Conservation (phyloP, 1,284 basidiomycete species). For the Fistulinella staudtii region DNA sequence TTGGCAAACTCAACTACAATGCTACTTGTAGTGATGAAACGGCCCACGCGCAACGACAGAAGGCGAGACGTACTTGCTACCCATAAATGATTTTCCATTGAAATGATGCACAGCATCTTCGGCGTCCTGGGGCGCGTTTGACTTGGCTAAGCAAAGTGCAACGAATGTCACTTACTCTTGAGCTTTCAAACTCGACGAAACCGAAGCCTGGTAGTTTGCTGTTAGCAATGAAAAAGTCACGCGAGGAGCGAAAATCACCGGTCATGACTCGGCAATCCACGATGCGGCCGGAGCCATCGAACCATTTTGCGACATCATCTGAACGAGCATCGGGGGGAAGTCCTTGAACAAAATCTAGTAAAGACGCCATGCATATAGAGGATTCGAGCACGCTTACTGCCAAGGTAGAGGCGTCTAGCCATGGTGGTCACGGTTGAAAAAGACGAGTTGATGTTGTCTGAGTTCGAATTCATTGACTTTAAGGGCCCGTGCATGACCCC, state of each 20-base stretch:
- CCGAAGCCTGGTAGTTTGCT: slow-evolving; percentile 61
- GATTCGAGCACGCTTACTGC: slow-evolving; percentile 50
- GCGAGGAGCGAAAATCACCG: slow-evolving; percentile 44
- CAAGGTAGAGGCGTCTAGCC: slow-evolving; percentile 80
- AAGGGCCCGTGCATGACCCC: slow-evolving; percentile 37
- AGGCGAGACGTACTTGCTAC: slow-evolving; percentile 60
- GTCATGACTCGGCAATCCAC: slow-evolving; percentile 93
- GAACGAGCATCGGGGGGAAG: slow-evolving; percentile 75
- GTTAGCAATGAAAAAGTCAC: slow-evolving; percentile 4
- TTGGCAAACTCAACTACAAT: slow-evolving; percentile 91
- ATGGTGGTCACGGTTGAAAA: slow-evolving; percentile 52
- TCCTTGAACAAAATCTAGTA: slow-evolving; percentile 41
- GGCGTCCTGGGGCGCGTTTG: slow-evolving; percentile 61
- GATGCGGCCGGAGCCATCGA: slow-evolving; percentile 82
- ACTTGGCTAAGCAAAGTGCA: background rate
- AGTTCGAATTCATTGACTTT: slow-evolving; percentile 37
- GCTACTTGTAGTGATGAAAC: slow-evolving; percentile 39
- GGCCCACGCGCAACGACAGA: background rate
- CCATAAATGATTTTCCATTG: slow-evolving; percentile 86
- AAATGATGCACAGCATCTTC: slow-evolving; percentile 86
- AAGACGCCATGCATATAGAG: background rate
- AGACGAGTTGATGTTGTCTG: slow-evolving; percentile 29
- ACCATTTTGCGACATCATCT: slow-evolving; percentile 80
- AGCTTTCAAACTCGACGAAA: slow-evolving; percentile 89
- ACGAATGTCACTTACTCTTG: slow-evolving; percentile 46